Conservation (phyloP, 345 rosid genomes). For the Excoecaria agallocha region DNA sequence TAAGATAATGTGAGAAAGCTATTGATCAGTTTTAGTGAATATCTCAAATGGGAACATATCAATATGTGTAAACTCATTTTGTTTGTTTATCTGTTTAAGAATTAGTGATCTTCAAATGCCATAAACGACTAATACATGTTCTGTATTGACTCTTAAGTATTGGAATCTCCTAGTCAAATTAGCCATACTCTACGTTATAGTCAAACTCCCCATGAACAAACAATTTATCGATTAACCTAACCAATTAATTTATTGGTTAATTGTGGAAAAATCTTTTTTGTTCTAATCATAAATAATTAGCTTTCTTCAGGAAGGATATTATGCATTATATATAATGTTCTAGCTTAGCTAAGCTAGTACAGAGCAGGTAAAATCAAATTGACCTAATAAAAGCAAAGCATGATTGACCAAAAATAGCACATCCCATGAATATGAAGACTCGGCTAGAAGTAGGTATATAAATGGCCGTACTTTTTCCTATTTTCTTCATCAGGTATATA, state of each 20-base stretch:
- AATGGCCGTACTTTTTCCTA: no score
- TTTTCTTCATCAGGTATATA: neutral
- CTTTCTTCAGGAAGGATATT: neutral
- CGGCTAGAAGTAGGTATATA: neutral
- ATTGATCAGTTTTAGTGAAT: no score
- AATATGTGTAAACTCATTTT: no score
- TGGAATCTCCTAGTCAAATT: neutral
- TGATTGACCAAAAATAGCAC: neutral
- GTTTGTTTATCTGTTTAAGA: no score
- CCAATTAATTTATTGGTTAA: neutral
- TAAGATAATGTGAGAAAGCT: no score
- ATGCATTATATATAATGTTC: neutral
- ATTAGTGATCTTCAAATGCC: no score
- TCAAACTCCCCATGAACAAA: neutral
- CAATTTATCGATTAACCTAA: no score
- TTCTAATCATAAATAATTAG: neutral
- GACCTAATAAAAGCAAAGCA: neutral
- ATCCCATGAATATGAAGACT: neutral
- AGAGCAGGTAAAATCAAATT: conserved; percentile 3
- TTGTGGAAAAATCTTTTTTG: neutral
- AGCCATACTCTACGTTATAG: neutral
- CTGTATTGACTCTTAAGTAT: no score
- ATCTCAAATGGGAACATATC: no score
- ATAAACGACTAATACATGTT: no score
- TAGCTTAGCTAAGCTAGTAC: neutral